Conservation (phyloP, 2,329 filamentous ascomycete genomes). For the Zymoseptoria tritici region DNA sequence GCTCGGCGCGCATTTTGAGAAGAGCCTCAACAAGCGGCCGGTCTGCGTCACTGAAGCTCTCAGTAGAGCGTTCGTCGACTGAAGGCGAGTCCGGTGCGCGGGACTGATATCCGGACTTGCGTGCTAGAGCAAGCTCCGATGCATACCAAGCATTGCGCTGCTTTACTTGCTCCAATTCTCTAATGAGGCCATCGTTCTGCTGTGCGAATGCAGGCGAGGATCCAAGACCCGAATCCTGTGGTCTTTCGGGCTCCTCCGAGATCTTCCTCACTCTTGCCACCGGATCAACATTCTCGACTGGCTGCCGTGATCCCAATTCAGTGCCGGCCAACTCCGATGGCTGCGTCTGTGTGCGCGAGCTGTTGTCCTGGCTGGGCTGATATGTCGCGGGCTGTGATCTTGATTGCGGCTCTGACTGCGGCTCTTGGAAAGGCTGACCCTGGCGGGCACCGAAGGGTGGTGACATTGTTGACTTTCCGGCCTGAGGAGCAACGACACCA, state of each 20-base stretch:
- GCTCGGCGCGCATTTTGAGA: conserved; percentile 79
- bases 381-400: conserved; percentile 27
- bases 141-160: conserved; percentile 95
- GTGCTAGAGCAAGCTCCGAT: conserved; percentile 84
- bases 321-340: conserved; percentile 17
- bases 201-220: conserved; percentile 55
- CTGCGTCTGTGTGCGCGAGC: conserved; percentile 20
- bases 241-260: conserved; percentile 39
- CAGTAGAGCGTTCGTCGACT: conserved; percentile 67
- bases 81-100: conserved; percentile 52
- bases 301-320: conserved; percentile 19
- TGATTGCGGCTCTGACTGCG: conserved; percentile 6
- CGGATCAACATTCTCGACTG: conserved; percentile 19
- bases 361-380: conserved; percentile 25
- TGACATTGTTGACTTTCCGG: conserved; percentile 13
- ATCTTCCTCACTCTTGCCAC: conserved; percentile 22
- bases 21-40: conserved; percentile 87
- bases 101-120: conserved; percentile 78
- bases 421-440: conserved; percentile 6
- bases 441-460: conserved; percentile 12
- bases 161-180: conserved; percentile 77
- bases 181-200: conserved; percentile 66
- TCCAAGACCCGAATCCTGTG: conserved; percentile 53
- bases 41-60: conserved; percentile 85
- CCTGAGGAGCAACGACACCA: conserved; percentile 2